A percentile compares a stretch with the other conserved stretches of the same genome.
Conservation (phyloP, 257 asterid species). For the Ocimum tenuiflorum region DNA sequence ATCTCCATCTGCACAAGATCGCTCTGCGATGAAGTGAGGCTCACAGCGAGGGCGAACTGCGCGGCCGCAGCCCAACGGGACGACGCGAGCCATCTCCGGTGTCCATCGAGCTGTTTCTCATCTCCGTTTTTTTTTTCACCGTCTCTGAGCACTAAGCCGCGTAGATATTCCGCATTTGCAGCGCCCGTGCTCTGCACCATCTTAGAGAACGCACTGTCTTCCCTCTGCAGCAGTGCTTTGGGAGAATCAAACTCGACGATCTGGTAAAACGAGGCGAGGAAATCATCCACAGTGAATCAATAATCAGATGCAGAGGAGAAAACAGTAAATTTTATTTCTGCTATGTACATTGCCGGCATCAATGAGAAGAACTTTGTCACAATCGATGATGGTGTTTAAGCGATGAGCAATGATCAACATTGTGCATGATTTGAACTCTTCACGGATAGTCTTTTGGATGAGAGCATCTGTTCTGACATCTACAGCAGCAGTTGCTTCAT, state of each 20-base stretch:
- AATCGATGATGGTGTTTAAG: slow-evolving; percentile 80
- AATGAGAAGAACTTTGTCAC: slow-evolving; percentile 73
- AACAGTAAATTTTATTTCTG: not conserved
- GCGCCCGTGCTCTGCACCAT: slow-evolving; percentile 97
- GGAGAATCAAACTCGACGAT: slow-evolving; percentile 80
- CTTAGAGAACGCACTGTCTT: slow-evolving; percentile 79
- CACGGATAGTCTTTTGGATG: slow-evolving; percentile 89
- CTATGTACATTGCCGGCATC: slow-evolving; percentile 74
- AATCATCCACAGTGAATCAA: not conserved
- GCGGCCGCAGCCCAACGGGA: slow-evolving; percentile 96
- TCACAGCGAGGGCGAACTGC: slow-evolving; percentile 74
- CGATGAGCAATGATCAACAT: slow-evolving; percentile 98
- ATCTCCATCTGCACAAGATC: slow-evolving; percentile 69
- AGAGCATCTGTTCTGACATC: slow-evolving; percentile 94
- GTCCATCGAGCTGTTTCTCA: slow-evolving; percentile 59
- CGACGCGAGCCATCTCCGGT: slow-evolving; percentile 82
- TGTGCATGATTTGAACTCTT: slow-evolving; percentile 84
- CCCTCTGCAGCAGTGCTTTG: slow-evolving; percentile 50
- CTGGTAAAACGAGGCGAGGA: slow-evolving; percentile 29
- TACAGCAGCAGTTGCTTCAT: slow-evolving; percentile 98
- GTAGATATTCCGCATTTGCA: slow-evolving; percentile 84
- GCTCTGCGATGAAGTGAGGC: slow-evolving; percentile 78
- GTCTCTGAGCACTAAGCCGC: slow-evolving; percentile 52
- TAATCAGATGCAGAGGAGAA: not conserved
- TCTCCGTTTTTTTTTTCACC: slow-evolving; percentile 23